These are phyloP conservation scores for Aspergillus sparsus DNA, from an alignment of 495 filamentous ascomycete genomes.

Conservation along the genomic window DNA sequence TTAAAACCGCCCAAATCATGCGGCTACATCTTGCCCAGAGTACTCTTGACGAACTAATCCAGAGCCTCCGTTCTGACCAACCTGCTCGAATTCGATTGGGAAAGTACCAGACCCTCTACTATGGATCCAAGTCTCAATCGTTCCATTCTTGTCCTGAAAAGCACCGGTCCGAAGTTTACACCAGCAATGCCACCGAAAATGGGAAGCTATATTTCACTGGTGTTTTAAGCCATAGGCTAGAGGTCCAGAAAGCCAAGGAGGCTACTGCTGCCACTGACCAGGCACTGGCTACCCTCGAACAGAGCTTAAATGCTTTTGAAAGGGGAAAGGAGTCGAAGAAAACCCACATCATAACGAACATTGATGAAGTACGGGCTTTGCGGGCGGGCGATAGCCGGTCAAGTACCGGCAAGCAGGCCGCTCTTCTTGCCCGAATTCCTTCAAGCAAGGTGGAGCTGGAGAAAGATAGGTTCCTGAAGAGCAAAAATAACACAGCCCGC, in stretches of 20 bases:
- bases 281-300: constrained; percentile 59
- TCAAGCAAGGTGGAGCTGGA: constrained; percentile 44
- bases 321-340: constrained; percentile 56
- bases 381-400: constrained; percentile 34
- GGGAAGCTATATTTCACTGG: constrained; percentile 55
- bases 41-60: constrained; percentile 70
- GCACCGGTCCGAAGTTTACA: constrained; percentile 56
- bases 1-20: constrained; percentile 55
- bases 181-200: constrained; percentile 35
- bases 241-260: constrained; percentile 56
- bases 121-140: constrained; percentile 52
- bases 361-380: constrained; percentile 41
- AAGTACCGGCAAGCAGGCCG: constrained; percentile 25
- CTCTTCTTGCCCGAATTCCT: constrained; percentile 31
- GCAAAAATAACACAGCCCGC: constrained; percentile 44
- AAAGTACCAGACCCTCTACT: constrained; percentile 52
- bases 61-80: constrained; percentile 62
- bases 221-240: constrained; percentile 56
- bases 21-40: constrained; percentile 65
- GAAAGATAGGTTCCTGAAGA: constrained; percentile 48
- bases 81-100: constrained; percentile 53
- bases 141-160: constrained; percentile 51
- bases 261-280: constrained; percentile 54
- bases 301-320: constrained; percentile 48
- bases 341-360: constrained; percentile 44